phyloP scores from a whole-genome alignment of 192 early-diverging fungal species.

The Backusella mclennaniae region DNA sequence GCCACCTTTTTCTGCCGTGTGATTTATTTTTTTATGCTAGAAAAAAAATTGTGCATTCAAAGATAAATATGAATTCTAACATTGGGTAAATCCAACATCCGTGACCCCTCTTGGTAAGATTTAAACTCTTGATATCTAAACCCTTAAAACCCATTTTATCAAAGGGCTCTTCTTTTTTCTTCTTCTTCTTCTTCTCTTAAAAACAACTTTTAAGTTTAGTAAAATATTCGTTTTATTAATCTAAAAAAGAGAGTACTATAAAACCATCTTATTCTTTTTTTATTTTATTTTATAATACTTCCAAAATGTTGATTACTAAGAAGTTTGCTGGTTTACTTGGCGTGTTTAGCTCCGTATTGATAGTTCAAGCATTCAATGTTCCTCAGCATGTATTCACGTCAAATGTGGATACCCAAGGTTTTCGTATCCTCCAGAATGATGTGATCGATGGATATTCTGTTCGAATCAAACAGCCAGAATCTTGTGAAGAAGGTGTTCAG shows the following conservation, averaged over 20 bases:
- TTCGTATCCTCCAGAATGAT: not conserved
- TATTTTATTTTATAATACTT: not conserved
- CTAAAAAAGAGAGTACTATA: not conserved
- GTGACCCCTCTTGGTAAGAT: not conserved
- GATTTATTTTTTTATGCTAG: not conserved
- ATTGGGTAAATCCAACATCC: not conserved
- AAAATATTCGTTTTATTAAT: not conserved
- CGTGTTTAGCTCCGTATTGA: not conserved
- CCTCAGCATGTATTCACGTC: not conserved
- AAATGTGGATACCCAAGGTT: not conserved
- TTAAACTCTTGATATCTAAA: not conserved
- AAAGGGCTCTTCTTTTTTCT: not conserved
- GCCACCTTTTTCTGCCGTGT: not conserved
- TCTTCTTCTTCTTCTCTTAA: not conserved
- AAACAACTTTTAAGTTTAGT: not conserved
- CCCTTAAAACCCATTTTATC: not conserved
- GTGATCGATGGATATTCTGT: conserved; percentile 26
- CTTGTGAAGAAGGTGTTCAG: conserved; percentile 30
- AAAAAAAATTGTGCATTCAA: not conserved
- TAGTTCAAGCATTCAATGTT: not conserved
- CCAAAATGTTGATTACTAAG: not conserved
- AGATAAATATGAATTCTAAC: not conserved
- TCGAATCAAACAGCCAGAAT: conserved; percentile 26
- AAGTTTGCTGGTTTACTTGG: not conserved
- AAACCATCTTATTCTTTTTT: not conserved